Percentiles rank a stretch among this genome's conserved stretches.
Conservation (phyloP, 331 rosid genomes). For the Malus hybrid region DNA sequence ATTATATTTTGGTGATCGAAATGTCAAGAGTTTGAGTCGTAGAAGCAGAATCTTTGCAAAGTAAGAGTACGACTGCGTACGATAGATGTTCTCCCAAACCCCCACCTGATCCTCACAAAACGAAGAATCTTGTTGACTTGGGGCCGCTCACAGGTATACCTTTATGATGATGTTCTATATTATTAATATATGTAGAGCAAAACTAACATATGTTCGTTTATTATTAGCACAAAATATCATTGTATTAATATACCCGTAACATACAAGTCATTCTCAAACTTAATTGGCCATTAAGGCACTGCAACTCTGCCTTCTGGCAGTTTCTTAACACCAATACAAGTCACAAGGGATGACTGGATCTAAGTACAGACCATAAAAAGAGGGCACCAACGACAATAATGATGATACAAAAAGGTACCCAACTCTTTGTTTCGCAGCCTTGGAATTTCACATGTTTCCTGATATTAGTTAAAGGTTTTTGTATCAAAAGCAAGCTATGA, state of each 20-base stretch:
- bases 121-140: too few relatives aligned
- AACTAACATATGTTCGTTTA: too few relatives aligned
- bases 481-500: neutral
- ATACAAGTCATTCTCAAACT: neutral
- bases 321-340: neutral
- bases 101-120: too few relatives aligned
- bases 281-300: neutral
- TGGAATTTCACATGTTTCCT: constrained; percentile 6
- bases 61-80: too few relatives aligned
- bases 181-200: too few relatives aligned
- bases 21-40: too few relatives aligned
- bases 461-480: neutral
- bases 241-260: too few relatives aligned
- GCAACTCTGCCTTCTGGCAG: neutral
- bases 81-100: accelerated
- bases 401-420: neutral
- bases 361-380: neutral
- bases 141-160: too few relatives aligned
- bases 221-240: too few relatives aligned
- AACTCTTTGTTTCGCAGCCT: neutral
- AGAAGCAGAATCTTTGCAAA: too few relatives aligned
- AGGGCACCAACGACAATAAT: neutral
- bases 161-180: too few relatives aligned
- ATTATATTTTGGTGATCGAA: too few relatives aligned
- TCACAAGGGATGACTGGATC: neutral